Conservation (phyloP, 1,284 basidiomycete genomes). For the Tilletiaria anomala region DNA sequence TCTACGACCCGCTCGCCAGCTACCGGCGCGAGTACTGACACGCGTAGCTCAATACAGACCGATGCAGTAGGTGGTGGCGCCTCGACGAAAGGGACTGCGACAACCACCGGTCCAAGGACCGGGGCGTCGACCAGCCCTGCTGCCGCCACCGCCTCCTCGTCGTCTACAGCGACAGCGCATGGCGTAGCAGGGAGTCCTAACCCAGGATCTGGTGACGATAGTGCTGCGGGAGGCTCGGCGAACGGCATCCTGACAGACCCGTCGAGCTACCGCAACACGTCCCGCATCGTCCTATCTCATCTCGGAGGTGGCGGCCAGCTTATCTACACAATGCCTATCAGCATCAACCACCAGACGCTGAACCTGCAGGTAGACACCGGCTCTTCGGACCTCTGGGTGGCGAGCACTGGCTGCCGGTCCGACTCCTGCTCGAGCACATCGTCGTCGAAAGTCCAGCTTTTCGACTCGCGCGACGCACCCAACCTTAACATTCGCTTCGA, state of each 20-base stretch:
- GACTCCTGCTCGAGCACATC: constrained; percentile 13
- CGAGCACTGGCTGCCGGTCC: constrained; percentile 15
- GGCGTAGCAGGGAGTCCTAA: too few relatives aligned
- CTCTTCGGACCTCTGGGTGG: constrained; percentile 24
- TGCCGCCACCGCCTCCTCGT: too few relatives aligned
- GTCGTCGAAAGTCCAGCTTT: constrained; percentile 10
- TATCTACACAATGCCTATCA: constrained; percentile 20
- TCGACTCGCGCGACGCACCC: constrained; percentile 11
- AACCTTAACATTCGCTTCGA: constrained; percentile 14
- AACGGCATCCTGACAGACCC: not conserved
- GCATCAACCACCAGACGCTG: constrained; percentile 13
- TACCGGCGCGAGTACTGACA: too few relatives aligned
- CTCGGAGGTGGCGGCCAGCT: constrained; percentile 21
- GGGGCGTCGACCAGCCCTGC: too few relatives aligned
- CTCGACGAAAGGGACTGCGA: too few relatives aligned
- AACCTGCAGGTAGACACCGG: constrained; percentile 27
- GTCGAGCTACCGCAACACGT: constrained; percentile 8
- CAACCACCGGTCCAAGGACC: too few relatives aligned
- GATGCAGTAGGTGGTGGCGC: too few relatives aligned
- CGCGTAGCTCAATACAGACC: too few relatives aligned
- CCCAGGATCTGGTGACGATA: too few relatives aligned
- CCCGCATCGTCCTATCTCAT: constrained; percentile 14
- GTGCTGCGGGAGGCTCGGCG: not conserved
- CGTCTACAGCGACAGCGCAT: too few relatives aligned
- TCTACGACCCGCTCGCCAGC: too few relatives aligned